Percentiles rank a stretch among this genome's conserved stretches.
These are phyloP conservation scores for Sabuloglossum arenarium DNA, from an alignment of 495 filamentous ascomycete species.

Conservation along the genomic window DNA sequence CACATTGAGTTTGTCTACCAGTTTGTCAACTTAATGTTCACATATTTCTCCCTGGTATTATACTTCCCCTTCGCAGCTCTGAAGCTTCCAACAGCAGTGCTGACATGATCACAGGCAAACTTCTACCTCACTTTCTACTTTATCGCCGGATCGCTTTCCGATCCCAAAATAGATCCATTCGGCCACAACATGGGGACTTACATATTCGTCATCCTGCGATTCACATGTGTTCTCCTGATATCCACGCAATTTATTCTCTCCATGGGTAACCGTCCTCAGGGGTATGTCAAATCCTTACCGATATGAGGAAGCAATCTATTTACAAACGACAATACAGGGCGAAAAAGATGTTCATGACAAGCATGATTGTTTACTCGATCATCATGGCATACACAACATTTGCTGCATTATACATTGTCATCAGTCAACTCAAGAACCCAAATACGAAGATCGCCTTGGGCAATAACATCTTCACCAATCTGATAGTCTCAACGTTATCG, in stretches of 20 bases:
- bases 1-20: slow-evolving; percentile 97
- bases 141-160: slow-evolving; percentile 82
- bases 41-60: slow-evolving; percentile 73
- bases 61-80: not conserved
- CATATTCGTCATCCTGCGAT: slow-evolving; percentile 74
- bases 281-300: slow-evolving; percentile 22
- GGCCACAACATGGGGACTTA: slow-evolving; percentile 62
- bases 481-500: slow-evolving; percentile 72
- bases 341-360: slow-evolving; percentile 70
- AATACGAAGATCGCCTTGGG: slow-evolving; percentile 35
- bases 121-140: slow-evolving; percentile 99
- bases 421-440: slow-evolving; percentile 46
- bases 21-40: slow-evolving; percentile 75
- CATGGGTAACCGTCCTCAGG: slow-evolving; percentile 96
- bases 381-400: slow-evolving; percentile 97
- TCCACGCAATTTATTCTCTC: slow-evolving; percentile 91
- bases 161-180: slow-evolving; percentile 69
- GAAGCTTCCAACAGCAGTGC: not conserved
- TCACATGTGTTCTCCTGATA: slow-evolving; percentile 69
- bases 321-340: slow-evolving; percentile 24
- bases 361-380: slow-evolving; percentile 68
- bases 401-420: slow-evolving; percentile 65
- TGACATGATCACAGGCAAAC: slow-evolving; percentile 40
- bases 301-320: slow-evolving; percentile 6
- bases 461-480: slow-evolving; percentile 80